phyloP scores from a whole-genome alignment of 257 asterid species.

The Lavandula angustifolia region DNA sequence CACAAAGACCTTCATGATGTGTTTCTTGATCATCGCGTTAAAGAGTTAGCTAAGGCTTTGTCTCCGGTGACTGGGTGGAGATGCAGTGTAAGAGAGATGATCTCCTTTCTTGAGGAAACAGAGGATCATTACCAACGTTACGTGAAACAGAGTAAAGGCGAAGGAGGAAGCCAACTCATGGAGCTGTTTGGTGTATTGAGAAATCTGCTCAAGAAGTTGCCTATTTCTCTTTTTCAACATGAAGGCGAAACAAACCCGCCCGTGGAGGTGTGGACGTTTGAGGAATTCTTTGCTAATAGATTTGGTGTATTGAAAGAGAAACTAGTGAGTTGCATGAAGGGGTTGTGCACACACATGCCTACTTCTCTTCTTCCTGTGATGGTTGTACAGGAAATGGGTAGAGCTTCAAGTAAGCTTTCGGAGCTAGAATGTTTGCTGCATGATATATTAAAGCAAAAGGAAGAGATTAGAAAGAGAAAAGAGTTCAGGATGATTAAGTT shows the following conservation, averaged over 20 bases:
- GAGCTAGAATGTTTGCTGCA: conserved; percentile 32
- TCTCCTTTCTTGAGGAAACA: conserved; percentile 48
- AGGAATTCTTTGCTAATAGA: conserved; percentile 50
- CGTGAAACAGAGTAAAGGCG: conserved; percentile 19
- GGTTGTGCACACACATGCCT: conserved; percentile 53
- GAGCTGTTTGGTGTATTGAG: no score
- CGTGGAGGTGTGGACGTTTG: no score
- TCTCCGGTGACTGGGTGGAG: conserved; percentile 53
- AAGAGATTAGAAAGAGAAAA: no score
- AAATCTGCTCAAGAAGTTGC: no score
- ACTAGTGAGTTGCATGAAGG: conserved; percentile 35
- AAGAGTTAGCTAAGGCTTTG: no score
- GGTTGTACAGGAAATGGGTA: conserved; percentile 42
- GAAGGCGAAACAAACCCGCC: no score
- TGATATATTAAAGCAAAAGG: neutral
- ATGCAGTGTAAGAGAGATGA: conserved; percentile 40
- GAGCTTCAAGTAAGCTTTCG: conserved; percentile 37
- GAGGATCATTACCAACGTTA: conserved; percentile 41
- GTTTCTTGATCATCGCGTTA: conserved; percentile 64
- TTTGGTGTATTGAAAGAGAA: conserved; percentile 3
- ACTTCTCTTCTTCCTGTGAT: conserved; percentile 40
- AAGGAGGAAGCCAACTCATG: no score
- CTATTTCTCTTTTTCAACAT: no score
- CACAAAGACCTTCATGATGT: conserved; percentile 57
- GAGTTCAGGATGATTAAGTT: no score